A percentile compares a stretch with the other conserved stretches of the same genome.
These are phyloP conservation scores for Cladochytrium replicatum DNA, from an alignment of 192 early-diverging fungal species.

Conservation along the genomic window DNA sequence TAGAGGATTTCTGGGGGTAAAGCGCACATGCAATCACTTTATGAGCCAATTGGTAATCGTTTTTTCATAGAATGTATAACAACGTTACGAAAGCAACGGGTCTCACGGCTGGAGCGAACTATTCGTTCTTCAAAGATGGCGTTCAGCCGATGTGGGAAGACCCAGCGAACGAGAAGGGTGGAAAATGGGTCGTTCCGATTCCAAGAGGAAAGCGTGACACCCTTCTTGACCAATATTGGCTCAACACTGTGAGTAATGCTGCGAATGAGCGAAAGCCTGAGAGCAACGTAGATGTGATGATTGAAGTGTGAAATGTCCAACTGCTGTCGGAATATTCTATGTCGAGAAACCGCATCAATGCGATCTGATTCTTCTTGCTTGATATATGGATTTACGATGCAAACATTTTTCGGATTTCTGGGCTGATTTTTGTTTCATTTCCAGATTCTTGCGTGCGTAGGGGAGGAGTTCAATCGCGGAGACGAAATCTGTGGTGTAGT, in stretches of 20 bases:
- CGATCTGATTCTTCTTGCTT: too few species aligned
- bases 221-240: conserved; percentile 76
- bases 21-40: background rate
- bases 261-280: too few species aligned
- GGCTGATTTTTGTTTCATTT: too few species aligned
- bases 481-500: conserved; percentile 84
- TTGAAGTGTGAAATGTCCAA: too few species aligned
- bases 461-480: conserved; percentile 68
- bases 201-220: conserved; percentile 57
- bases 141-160: conserved; percentile 95
- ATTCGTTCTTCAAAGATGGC: conserved; percentile 78
- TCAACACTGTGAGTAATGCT: conserved; percentile 59
- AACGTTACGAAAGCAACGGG: conserved; percentile 68
- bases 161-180: conserved; percentile 75
- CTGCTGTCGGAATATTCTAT: too few species aligned
- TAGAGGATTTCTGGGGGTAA: conserved; percentile 38
- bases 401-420: too few species aligned
- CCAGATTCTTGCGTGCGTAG: conserved; percentile 81
- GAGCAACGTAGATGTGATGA: too few species aligned
- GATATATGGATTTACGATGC: too few species aligned
- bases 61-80: conserved; percentile 60
- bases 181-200: conserved; percentile 78
- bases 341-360: too few species aligned
- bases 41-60: background rate
- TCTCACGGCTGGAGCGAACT: conserved; percentile 72